Conservation (phyloP, 176 grass and related monocot species). For the Alloteropsis semialata region DNA sequence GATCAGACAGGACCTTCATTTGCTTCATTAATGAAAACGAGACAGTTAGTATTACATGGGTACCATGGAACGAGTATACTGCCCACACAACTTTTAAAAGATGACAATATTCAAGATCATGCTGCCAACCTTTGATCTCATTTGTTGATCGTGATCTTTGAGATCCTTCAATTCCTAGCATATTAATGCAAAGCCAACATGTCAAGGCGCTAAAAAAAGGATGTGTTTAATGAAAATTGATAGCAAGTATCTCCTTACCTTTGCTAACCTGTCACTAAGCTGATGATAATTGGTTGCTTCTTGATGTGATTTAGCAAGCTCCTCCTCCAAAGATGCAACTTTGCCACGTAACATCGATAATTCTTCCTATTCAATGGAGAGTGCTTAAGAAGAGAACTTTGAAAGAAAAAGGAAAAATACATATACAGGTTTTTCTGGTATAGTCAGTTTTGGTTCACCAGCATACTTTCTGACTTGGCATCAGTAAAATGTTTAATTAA, state of each 20-base stretch:
- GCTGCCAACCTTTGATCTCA: conserved; percentile 75
- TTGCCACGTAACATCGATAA: conserved; percentile 59
- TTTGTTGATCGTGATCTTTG: conserved; percentile 90
- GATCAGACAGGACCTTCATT: conserved; percentile 84
- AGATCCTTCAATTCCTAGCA: conserved; percentile 88
- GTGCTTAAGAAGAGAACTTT: conserved; percentile 24
- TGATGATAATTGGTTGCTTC: conserved; percentile 56
- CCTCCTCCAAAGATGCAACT: conserved; percentile 88
- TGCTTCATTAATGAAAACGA: conserved; percentile 56
- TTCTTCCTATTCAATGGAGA: conserved; percentile 61
- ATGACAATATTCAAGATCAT: conserved; percentile 11
- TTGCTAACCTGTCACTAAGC: conserved; percentile 66
- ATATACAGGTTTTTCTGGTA: neutral
- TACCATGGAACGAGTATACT: conserved; percentile 1
- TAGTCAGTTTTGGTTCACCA: neutral
- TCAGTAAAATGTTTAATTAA: conserved; percentile 17
- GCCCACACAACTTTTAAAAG: neutral
- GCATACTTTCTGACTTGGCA: neutral
- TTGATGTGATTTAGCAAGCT: conserved; percentile 63
- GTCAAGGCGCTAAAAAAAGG: conserved; percentile 28
- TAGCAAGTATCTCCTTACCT: conserved; percentile 53
- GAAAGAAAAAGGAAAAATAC: conserved; percentile 10
- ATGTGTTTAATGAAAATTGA: neutral
- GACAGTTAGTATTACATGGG: conserved; percentile 13
- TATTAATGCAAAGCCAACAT: conserved; percentile 33